Percentiles rank a stretch among this genome's conserved stretches.
These are phyloP conservation scores for Gleditsia sinensis DNA, from an alignment of 306 rosid genomes.

Conservation along the genomic window DNA sequence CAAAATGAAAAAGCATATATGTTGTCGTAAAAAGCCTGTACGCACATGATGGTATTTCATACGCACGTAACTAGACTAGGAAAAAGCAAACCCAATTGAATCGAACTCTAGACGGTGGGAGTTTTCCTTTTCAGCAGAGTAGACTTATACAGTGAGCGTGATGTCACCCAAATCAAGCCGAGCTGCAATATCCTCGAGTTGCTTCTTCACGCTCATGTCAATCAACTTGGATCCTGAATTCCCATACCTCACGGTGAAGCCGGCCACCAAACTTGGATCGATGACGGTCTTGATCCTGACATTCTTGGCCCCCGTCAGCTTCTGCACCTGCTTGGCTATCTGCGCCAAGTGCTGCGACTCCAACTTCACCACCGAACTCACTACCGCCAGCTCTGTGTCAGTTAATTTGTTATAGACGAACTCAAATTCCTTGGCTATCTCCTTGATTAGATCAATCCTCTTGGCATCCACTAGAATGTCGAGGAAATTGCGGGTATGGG, in stretches of 20 bases:
- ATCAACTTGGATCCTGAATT: constrained; percentile 74
- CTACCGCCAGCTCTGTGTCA: constrained; percentile 72
- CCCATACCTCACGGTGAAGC: constrained; percentile 84
- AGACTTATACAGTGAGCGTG: constrained; percentile 43
- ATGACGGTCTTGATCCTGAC: constrained; percentile 77
- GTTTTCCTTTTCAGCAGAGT: neutral
- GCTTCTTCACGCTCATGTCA: constrained; percentile 93
- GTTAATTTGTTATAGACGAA: constrained; percentile 57
- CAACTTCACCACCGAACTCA: constrained; percentile 85
- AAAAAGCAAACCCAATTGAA: constrained; percentile 22
- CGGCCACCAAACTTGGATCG: constrained; percentile 80
- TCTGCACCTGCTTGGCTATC: constrained; percentile 97
- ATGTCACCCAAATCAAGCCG: constrained; percentile 82
- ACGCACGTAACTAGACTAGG: neutral
- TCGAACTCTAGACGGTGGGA: neutral
- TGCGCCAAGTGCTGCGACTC: constrained; percentile 90
- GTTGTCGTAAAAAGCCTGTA: neutral
- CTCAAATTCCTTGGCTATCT: constrained; percentile 69
- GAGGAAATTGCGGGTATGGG: constrained; percentile 68
- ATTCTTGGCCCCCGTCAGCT: constrained; percentile 77
- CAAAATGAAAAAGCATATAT: neutral
- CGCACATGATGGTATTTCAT: neutral
- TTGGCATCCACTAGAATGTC: constrained; percentile 56
- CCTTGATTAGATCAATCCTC: constrained; percentile 56
- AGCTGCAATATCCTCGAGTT: constrained; percentile 85